Evolutionary conservation across 345 rosid genomes (phyloP), one percentile per base, ranked within the genome.

Genomic region (Trapa bicornis): DNA sequence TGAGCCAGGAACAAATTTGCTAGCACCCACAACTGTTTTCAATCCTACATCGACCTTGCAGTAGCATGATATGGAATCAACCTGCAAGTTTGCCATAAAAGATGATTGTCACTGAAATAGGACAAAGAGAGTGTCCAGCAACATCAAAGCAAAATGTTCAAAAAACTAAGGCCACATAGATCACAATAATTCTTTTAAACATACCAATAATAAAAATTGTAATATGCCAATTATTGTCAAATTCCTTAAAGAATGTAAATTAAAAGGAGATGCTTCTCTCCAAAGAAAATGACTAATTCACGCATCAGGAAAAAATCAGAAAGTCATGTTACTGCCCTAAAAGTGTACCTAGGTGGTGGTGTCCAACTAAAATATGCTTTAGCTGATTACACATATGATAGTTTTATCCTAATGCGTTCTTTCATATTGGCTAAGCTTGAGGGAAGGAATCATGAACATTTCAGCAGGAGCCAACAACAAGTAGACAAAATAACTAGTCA

Each of bases 1-100:
- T 37, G 98, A 89, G 17, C 98, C 96, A 6, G 96, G 98, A 68
- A 92, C 96, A 72, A 92, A 89, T 68, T 89, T 92, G 71, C 98
- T 86, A 35, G 96, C 96, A 72, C 91, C 98, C 5, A 80, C 98
- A 71, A 92, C 96, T 2, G 97, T 86, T 70, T 88, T 92, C 43
- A 89, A 78, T 48, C 98, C 91, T 33, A 93, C 74, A 78, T 92
- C 98, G 70, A 92, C 98, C 82, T 76, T 88, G 79, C 98, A 92
- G 67, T 89, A 89, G 74, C 98, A 92, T 66, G 97, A 89, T 64
- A 86, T 91, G 41, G 98, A 92, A 75, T 92, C 98, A 69, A 92
- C 98, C 98, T 92, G 84, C 81, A 78, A 77, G 17, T 17, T 9
- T n/a, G 57, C 7, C 6, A 53, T 6, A 14, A 13, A 53, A 4